Percentiles rank a stretch among this genome's conserved stretches.
Conservation (phyloP, 2,329 filamentous ascomycete genomes). For the Calonectria pauciramosa region DNA sequence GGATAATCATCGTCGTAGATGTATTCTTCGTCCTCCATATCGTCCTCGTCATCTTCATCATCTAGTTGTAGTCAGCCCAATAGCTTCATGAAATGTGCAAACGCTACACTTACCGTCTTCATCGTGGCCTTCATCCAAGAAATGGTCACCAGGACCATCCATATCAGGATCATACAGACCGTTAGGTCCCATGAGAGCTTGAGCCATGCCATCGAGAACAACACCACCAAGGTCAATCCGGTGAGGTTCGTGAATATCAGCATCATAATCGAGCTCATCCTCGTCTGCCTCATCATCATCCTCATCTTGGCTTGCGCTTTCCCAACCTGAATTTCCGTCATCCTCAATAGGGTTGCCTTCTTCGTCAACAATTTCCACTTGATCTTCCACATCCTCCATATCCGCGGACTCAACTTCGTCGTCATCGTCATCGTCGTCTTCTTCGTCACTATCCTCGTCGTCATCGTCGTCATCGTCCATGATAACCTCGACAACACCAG, state of each 20-base stretch:
- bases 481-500: constrained; percentile 79
- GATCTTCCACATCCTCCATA: constrained; percentile 67
- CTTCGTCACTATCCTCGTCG: constrained; percentile 72
- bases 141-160: constrained; percentile 65
- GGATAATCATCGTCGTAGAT: constrained; percentile 72
- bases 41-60: constrained; percentile 76
- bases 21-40: constrained; percentile 77
- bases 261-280: constrained; percentile 68
- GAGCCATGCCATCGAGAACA: constrained; percentile 66
- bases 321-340: constrained; percentile 72
- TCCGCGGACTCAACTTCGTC: constrained; percentile 60
- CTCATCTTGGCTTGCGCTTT: constrained; percentile 71
- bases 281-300: constrained; percentile 67
- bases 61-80: constrained; percentile 44
- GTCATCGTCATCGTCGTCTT: constrained; percentile 66
- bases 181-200: constrained; percentile 67
- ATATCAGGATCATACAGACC: constrained; percentile 67
- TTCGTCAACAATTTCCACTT: constrained; percentile 73
- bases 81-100: not conserved
- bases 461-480: constrained; percentile 81
- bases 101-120: constrained; percentile 64
- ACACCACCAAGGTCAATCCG: constrained; percentile 60
- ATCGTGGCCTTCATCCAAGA: constrained; percentile 69
- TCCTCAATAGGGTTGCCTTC: constrained; percentile 71
- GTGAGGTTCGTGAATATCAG: constrained; percentile 66